phyloP scores from a whole-genome alignment of 2,329 filamentous ascomycete genomes.

The Cercospora canescens region DNA sequence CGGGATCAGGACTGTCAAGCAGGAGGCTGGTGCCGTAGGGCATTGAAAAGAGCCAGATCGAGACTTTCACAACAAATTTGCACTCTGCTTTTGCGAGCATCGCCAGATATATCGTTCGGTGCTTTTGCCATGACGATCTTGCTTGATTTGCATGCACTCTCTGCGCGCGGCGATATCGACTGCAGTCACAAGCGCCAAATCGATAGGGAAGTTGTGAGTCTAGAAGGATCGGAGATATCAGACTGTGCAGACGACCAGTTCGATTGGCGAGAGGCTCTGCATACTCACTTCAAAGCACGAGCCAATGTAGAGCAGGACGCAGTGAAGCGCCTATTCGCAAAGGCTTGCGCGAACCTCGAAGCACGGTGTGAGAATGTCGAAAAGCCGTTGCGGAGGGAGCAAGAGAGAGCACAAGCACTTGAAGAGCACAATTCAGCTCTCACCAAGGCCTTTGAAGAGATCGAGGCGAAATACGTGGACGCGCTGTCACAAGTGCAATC shows the following conservation, averaged over 20 bases:
- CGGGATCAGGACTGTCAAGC: neutral
- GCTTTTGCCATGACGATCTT: slow-evolving; percentile 20
- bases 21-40: slow-evolving; percentile 21
- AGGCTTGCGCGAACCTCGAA: slow-evolving; percentile 59
- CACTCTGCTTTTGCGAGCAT: slow-evolving; percentile 22
- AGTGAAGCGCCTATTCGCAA: slow-evolving; percentile 51
- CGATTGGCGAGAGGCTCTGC: slow-evolving; percentile 53
- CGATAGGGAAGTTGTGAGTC: slow-evolving; percentile 11
- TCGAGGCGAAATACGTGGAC: slow-evolving; percentile 41
- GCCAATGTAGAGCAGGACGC: slow-evolving; percentile 47
- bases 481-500: slow-evolving; percentile 38
- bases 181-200: slow-evolving; percentile 19
- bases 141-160: slow-evolving; percentile 22
- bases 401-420: slow-evolving; percentile 38
- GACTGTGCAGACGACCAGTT: neutral
- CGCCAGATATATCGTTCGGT: slow-evolving; percentile 15
- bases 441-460: slow-evolving; percentile 36
- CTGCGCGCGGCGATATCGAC: slow-evolving; percentile 19
- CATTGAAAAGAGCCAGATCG: slow-evolving; percentile 19
- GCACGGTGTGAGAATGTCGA: slow-evolving; percentile 57
- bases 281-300: slow-evolving; percentile 45
- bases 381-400: slow-evolving; percentile 52
- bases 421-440: slow-evolving; percentile 40
- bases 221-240: neutral
- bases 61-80: slow-evolving; percentile 24